A percentile compares a stretch with the other conserved stretches of the same genome.
phyloP scores from a whole-genome alignment of 2,329 filamentous ascomycete species.

The Cercospora sesami region DNA sequence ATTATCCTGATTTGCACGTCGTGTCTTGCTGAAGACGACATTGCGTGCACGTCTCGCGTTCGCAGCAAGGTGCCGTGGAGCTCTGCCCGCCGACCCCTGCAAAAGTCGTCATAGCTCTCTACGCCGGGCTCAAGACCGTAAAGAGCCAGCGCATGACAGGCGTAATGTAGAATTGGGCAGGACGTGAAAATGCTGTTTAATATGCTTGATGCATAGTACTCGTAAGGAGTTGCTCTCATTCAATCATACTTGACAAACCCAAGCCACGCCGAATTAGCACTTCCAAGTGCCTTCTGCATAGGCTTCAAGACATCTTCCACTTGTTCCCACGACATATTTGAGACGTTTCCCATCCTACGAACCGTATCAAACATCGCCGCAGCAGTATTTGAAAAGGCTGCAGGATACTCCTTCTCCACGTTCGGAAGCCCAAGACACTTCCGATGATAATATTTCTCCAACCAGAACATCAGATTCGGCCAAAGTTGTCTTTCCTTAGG shows the following conservation, averaged over 20 bases:
- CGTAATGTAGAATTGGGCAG: not conserved
- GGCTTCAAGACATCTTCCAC: not conserved
- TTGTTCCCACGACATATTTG: not conserved
- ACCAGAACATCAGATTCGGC: conserved; percentile 1
- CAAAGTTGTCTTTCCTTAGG: conserved; percentile 1
- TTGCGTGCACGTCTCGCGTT: not conserved
- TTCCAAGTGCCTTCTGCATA: not conserved
- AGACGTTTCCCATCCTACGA: not conserved
- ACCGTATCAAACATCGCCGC: conserved; percentile 3
- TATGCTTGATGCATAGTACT: not conserved
- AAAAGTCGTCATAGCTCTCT: not conserved
- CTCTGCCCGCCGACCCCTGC: not conserved
- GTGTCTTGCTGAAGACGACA: conserved; percentile 1
- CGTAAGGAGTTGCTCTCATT: not conserved
- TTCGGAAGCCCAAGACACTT: not conserved
- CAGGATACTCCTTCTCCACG: not conserved
- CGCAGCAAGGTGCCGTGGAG: not conserved
- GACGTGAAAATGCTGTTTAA: not conserved
- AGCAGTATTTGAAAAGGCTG: not conserved
- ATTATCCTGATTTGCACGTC: not conserved
- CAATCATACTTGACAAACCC: not conserved
- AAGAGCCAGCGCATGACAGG: not conserved
- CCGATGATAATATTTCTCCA: not conserved
- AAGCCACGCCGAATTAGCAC: not conserved
- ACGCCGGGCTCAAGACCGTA: not conserved